A percentile compares a stretch with the other conserved stretches of the same genome.
phyloP scores from a whole-genome alignment of 305 asterid species.

The Plantago lanceolata region DNA sequence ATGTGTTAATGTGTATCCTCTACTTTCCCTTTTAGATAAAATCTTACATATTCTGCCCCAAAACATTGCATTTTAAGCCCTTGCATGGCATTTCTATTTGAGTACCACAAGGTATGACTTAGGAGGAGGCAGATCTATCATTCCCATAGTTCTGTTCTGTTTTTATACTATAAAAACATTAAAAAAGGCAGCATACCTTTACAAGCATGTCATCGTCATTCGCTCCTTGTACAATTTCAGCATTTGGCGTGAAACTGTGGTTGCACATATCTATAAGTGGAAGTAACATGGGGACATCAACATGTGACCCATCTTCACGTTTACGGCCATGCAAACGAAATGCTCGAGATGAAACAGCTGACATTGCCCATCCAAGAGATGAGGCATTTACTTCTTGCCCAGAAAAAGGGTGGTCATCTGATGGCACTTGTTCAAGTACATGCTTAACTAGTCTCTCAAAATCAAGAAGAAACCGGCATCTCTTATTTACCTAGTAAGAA shows the following conservation, averaged over 20 bases:
- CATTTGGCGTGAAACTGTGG: conserved; percentile 86
- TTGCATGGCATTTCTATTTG: no score
- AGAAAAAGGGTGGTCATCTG: conserved; percentile 64
- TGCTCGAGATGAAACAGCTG: conserved; percentile 95
- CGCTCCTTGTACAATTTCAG: conserved; percentile 73
- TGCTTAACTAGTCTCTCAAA: conserved; percentile 51
- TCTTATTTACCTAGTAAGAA: conserved; percentile 65
- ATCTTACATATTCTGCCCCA: no score
- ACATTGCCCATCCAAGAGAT: conserved; percentile 94
- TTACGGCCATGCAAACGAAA: conserved; percentile 67
- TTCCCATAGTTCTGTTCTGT: neutral
- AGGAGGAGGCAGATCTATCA: no score
- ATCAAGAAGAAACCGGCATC: conserved; percentile 90
- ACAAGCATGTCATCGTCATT: conserved; percentile 51
- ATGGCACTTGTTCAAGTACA: conserved; percentile 45
- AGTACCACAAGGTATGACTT: no score
- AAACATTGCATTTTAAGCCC: no score
- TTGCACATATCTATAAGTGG: conserved; percentile 98
- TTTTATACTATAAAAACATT: neutral
- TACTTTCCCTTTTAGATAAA: no score
- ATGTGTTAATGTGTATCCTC: no score
- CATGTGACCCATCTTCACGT: conserved; percentile 53
- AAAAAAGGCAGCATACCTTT: conserved; percentile 46
- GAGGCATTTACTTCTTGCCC: conserved; percentile 80
- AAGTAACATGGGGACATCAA: conserved; percentile 69